Evolutionary conservation across 176 grass and related monocot genomes (phyloP).

Genomic region (Thinopyrum elongatum): DNA sequence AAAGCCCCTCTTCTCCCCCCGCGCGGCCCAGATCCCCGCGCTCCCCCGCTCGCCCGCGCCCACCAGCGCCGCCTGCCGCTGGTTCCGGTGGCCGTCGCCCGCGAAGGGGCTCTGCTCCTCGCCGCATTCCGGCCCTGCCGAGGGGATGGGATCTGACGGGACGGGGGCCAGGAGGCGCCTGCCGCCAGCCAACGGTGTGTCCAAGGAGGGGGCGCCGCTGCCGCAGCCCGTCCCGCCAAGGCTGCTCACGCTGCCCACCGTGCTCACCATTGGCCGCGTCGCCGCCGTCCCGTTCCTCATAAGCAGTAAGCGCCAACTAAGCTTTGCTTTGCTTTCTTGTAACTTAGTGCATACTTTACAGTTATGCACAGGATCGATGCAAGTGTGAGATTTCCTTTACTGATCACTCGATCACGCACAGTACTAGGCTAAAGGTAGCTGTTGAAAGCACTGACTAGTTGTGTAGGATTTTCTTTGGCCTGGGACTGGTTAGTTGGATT

Average conservation of each 20-base stretch:
- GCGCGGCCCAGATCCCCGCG: slow-evolving; percentile 37
- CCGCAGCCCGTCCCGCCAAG: slow-evolving; percentile 14
- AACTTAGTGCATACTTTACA: not conserved
- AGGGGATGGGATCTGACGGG: slow-evolving; percentile 56
- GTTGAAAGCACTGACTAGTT: not conserved
- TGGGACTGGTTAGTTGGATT: not conserved
- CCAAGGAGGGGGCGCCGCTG: slow-evolving; percentile 20
- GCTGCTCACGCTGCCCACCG: slow-evolving; percentile 87
- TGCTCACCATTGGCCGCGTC: slow-evolving; percentile 89
- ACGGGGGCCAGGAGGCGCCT: slow-evolving; percentile 18
- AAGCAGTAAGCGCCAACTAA: slow-evolving; percentile 52
- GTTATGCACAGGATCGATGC: not conserved
- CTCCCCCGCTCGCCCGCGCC: not conserved
- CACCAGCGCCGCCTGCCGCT: slow-evolving; percentile 13
- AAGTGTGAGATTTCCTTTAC: not conserved
- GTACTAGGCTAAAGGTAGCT: not conserved
- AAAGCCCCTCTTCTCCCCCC: slow-evolving; percentile 43
- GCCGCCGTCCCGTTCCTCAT: slow-evolving; percentile 87
- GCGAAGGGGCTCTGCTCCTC: slow-evolving; percentile 51
- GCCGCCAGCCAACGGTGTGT: slow-evolving; percentile 41
- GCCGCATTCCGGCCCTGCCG: slow-evolving; percentile 28
- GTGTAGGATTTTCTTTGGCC: not conserved
- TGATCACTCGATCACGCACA: not conserved
- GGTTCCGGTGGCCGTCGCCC: slow-evolving; percentile 36
- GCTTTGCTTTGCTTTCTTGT: not conserved